These are phyloP conservation scores for Mucor racemosus DNA, from an alignment of 371 early-diverging fungal species.

Conservation along the genomic window DNA sequence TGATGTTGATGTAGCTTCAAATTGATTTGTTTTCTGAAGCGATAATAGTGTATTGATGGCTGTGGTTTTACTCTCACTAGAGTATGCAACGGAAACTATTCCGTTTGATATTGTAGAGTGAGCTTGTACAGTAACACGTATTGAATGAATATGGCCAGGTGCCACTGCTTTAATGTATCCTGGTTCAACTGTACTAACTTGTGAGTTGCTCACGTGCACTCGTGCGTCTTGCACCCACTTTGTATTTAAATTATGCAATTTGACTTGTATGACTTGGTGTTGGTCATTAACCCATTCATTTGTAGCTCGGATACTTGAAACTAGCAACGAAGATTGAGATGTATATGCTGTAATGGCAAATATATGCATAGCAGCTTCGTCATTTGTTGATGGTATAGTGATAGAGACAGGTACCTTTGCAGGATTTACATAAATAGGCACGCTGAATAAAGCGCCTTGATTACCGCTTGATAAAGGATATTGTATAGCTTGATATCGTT, in stretches of 20 bases:
- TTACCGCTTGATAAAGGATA: neutral
- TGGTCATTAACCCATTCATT: slow-evolving; percentile 10
- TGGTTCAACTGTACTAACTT: neutral
- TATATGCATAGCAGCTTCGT: slow-evolving; percentile 18
- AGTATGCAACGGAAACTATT: neutral
- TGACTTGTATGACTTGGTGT: slow-evolving; percentile 20
- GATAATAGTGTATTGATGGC: neutral
- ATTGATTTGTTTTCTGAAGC: neutral
- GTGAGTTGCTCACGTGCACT: slow-evolving; percentile 2
- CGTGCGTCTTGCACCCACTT: slow-evolving; percentile 9
- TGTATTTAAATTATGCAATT: slow-evolving; percentile 24
- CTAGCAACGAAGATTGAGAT: neutral
- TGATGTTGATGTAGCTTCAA: slow-evolving; percentile 6
- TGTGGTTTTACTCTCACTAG: neutral
- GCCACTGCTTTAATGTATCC: slow-evolving; percentile 15
- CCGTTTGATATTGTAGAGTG: neutral
- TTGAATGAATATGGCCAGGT: slow-evolving; percentile 17
- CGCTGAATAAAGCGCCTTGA: slow-evolving; percentile 16
- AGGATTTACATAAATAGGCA: slow-evolving; percentile 22
- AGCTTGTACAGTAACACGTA: slow-evolving; percentile 7
- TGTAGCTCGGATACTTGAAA: slow-evolving; percentile 1
- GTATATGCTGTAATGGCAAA: slow-evolving; percentile 11
- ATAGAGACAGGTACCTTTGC: neutral
- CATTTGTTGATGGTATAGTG: neutral
- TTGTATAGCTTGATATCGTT: slow-evolving; percentile 11